Evolutionary conservation across 2,329 filamentous ascomycete species (phyloP).

Genomic region (Phialophora tarda): DNA sequence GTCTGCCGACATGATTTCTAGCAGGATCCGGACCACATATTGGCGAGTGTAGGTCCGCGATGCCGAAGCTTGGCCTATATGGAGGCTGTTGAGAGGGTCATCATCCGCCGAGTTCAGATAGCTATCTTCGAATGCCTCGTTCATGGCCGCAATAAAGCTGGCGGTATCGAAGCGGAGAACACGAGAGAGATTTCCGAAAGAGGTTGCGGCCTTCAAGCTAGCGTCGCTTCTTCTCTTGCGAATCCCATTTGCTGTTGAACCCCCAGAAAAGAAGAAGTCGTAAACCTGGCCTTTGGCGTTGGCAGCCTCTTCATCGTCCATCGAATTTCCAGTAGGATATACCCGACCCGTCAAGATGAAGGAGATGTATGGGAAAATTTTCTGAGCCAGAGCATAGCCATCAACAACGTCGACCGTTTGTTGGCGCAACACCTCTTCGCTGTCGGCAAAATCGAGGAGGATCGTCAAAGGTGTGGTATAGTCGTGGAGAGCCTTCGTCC

Average conservation of each 20-base stretch:
- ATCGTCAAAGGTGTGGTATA: constrained; percentile 91
- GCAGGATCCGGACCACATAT: constrained; percentile 86
- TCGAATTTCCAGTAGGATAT: constrained; percentile 82
- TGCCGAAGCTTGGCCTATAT: constrained; percentile 55
- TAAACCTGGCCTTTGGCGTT: constrained; percentile 88
- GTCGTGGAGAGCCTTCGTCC: constrained; percentile 88
- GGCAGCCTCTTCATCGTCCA: constrained; percentile 73
- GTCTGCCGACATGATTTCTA: constrained; percentile 82
- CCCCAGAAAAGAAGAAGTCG: constrained; percentile 89
- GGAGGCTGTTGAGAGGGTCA: constrained; percentile 63
- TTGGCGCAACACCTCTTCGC: not conserved
- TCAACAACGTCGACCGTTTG: constrained; percentile 15
- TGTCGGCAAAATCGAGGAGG: constrained; percentile 50
- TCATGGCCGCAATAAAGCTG: constrained; percentile 91
- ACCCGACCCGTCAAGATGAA: constrained; percentile 86
- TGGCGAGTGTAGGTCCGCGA: constrained; percentile 66
- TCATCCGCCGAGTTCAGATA: constrained; percentile 70
- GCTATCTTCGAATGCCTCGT: constrained; percentile 94
- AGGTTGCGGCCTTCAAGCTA: constrained; percentile 59
- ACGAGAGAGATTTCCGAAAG: constrained; percentile 83
- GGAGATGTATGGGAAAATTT: constrained; percentile 93
- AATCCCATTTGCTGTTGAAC: constrained; percentile 55
- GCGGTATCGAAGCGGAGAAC: constrained; percentile 87
- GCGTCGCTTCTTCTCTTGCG: constrained; percentile 6
- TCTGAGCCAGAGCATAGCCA: constrained; percentile 65